Conservation (phyloP, 1,284 basidiomycete genomes). For the Rhodotorula sp. region DNA sequence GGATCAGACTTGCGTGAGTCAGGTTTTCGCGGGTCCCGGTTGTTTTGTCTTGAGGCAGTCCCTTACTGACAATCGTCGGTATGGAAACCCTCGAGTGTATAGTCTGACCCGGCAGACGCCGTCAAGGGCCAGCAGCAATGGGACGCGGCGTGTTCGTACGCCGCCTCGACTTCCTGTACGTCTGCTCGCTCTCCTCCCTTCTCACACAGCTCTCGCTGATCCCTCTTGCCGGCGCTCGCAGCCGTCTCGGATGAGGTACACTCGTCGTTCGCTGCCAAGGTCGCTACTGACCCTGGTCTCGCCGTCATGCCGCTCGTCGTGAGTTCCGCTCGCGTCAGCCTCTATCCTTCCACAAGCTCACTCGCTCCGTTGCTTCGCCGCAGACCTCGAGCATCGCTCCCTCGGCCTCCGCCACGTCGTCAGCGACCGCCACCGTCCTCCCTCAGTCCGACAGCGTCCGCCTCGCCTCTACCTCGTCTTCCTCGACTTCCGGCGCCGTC, state of each 20-base stretch:
- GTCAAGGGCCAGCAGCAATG: not conserved
- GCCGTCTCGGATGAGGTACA: not conserved
- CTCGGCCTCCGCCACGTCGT: too few relatives aligned
- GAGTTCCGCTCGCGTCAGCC: not conserved
- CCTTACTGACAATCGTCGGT: too few relatives aligned
- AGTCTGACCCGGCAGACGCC: not conserved
- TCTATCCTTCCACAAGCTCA: not conserved
- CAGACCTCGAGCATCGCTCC: too few relatives aligned
- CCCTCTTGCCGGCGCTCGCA: not conserved
- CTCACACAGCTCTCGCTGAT: not conserved
- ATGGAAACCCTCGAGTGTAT: not conserved
- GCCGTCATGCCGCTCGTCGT: not conserved
- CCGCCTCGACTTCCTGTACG: not conserved
- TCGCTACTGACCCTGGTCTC: not conserved
- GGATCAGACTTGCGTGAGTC: constrained; percentile 1
- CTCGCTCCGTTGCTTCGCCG: not conserved
- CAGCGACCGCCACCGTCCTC: too few relatives aligned
- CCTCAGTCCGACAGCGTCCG: too few relatives aligned
- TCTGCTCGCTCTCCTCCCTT: not conserved
- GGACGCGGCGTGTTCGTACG: constrained; percentile 1
- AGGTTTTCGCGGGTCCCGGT: too few relatives aligned
- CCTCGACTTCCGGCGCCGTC: not conserved
- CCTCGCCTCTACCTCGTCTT: not conserved
- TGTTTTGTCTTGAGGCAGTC: too few relatives aligned
- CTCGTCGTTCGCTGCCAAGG: not conserved